Evolutionary conservation across 345 rosid genomes (phyloP).

Genomic region (Moricandia arvensis): DNA sequence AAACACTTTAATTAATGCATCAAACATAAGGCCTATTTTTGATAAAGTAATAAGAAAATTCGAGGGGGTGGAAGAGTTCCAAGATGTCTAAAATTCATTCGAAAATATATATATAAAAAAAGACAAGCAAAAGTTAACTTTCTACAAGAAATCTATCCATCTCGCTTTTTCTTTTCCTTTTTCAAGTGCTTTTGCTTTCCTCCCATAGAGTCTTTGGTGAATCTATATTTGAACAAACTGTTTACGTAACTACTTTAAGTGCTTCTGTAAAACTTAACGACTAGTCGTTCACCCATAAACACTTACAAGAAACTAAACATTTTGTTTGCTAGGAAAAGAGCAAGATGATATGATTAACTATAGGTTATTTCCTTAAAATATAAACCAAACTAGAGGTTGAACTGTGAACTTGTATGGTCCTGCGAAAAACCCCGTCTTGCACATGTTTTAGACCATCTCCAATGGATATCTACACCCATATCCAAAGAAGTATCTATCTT

Average conservation of each 20-base stretch:
- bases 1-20: background rate
- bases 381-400: background rate
- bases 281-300: background rate
- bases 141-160: slow-evolving; percentile 5
- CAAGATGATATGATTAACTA: background rate
- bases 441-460: too few species aligned
- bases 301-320: background rate
- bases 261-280: background rate
- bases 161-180: background rate
- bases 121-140: slow-evolving; percentile 13
- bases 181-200: slow-evolving; percentile 15
- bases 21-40: background rate
- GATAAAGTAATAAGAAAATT: background rate
- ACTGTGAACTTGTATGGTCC: background rate
- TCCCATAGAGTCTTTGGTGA: background rate
- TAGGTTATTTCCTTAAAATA: background rate
- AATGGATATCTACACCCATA: too few species aligned
- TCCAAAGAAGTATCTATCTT: too few species aligned
- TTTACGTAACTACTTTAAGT: background rate
- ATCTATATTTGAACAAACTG: background rate
- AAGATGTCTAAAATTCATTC: slow-evolving; percentile 3
- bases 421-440: background rate
- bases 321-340: background rate
- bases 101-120: background rate
- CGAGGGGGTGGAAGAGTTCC: background rate